Evolutionary conservation across 2,329 filamentous ascomycete genomes (phyloP), one percentile per base, ranked within the genome.

Genomic region (Phialophora tarda): DNA sequence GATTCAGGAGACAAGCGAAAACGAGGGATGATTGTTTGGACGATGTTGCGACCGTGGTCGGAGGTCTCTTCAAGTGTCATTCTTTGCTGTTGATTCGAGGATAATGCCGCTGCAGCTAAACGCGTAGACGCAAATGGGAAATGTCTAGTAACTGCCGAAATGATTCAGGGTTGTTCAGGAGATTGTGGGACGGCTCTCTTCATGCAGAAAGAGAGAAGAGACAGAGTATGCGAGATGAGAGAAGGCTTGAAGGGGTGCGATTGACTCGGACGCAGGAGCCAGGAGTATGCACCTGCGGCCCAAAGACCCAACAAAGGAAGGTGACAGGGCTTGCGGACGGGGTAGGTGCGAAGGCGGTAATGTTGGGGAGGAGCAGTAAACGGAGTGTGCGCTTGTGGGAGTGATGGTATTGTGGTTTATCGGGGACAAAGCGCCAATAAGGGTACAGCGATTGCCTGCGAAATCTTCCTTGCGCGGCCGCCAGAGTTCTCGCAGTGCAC

Each of bases 341-440:
- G 38, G 38, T n/a, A n/a, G 38, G 11, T 28, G 44, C 47, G 21
- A 47, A 24, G 41, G 28, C 12, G 26, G 24, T 28, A 47, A 59
- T 32, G 23, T 59, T 59, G 41, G 28, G 4, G 38, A 44, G 38
- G 38, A 44, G 17, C 14, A 30, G 23, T 30, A 26, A 10, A 59
- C 41, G 41, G 21, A 23, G 47, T 48, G 41, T 44, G 12, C 34
- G 38, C n/a, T 21, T 47, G 14, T 41, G 44, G 23, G n/a, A 58
- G 55, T 34, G 38, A 44, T 44, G 34, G 28, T 24, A 58, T n/a
- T 11, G 30, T 50, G n/a, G 21, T 58, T 34, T 47, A 23, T 34
- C 41, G 41, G 41, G n/a, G 24, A 50, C 41, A 50, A 59, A 59
- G 41, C 57, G 24, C 57, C 44, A 50, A 59, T 48, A 59, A 59